These are phyloP conservation scores for Saccharomycopsis oosterbeekiorum DNA, from an alignment of 805 yeast species.

Conservation along the genomic window DNA sequence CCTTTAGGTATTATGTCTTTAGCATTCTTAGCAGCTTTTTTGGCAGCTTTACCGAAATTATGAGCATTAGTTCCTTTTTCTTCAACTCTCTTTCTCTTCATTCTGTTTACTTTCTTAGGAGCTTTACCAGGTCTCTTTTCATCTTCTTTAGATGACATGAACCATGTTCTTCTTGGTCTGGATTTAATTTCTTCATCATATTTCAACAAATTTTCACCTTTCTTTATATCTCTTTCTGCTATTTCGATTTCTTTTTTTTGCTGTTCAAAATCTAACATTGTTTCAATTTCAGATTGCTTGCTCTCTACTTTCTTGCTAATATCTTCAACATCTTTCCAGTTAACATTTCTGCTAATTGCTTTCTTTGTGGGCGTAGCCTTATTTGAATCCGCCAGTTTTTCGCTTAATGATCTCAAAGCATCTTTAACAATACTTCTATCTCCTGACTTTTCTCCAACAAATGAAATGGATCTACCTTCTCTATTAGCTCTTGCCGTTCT, in stretches of 20 bases:
- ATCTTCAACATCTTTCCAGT: constrained; percentile 76
- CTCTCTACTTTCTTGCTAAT: constrained; percentile 50
- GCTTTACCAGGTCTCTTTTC: background rate
- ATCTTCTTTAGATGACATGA: constrained; percentile 34
- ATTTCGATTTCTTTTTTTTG: constrained; percentile 73
- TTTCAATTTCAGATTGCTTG: constrained; percentile 54
- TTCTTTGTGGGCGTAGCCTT: constrained; percentile 32
- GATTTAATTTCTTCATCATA: constrained; percentile 76
- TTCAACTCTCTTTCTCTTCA: constrained; percentile 17
- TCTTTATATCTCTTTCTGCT: constrained; percentile 85
- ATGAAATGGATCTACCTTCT: constrained; percentile 84
- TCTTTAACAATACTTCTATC: constrained; percentile 89
- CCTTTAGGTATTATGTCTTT: background rate
- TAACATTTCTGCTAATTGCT: constrained; percentile 84
- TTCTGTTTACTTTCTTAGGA: constrained; percentile 14
- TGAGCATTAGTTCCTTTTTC: constrained; percentile 4
- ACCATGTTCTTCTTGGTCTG: constrained; percentile 96
- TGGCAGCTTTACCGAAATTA: constrained; percentile 8
- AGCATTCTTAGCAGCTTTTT: constrained; percentile 1
- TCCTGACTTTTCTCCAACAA: constrained; percentile 84
- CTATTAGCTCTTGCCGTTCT: constrained; percentile 99
- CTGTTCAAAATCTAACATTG: constrained; percentile 79
- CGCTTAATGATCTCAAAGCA: constrained; percentile 38
- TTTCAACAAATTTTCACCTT: constrained; percentile 75
- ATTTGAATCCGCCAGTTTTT: constrained; percentile 1